phyloP scores from a whole-genome alignment of 2,329 filamentous ascomycete genomes.

The Thelonectria rubi region DNA sequence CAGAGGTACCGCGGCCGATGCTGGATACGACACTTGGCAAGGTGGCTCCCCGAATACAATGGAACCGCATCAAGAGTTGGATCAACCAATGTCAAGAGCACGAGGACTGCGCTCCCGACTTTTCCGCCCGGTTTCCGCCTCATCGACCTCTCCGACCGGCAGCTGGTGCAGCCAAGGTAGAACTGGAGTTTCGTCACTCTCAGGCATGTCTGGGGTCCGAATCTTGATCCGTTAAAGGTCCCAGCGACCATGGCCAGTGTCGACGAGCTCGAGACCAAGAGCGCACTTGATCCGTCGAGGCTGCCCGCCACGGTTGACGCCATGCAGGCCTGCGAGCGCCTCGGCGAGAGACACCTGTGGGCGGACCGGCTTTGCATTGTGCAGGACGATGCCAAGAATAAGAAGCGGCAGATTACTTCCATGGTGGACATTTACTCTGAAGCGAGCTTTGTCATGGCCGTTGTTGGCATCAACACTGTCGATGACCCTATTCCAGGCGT shows the following conservation, averaged over 20 bases:
- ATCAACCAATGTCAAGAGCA: not conserved
- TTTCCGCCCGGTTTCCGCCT: not conserved
- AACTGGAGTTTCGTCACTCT: not conserved
- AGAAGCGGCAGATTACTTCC: not conserved
- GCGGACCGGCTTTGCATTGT: constrained; percentile 7
- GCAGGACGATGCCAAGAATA: not conserved
- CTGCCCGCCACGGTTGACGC: not conserved
- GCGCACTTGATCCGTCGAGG: not conserved
- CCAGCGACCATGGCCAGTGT: not conserved
- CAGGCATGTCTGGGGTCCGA: constrained; percentile 1
- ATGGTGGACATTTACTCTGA: constrained; percentile 10
- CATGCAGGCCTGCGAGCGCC: not conserved
- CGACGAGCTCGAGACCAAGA: not conserved
- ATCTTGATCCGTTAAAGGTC: not conserved
- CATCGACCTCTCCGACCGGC: not conserved
- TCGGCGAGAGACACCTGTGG: constrained; percentile 3
- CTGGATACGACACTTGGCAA: not conserved
- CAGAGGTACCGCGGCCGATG: not conserved
- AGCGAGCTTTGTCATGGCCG: not conserved
- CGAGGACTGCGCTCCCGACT: not conserved
- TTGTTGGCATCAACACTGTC: not conserved
- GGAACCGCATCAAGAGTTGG: not conserved
- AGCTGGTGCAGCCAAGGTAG: not conserved
- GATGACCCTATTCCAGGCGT: not conserved
- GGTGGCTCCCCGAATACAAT: not conserved